Evolutionary conservation across 139 green algal species (phyloP).

Genomic region (Tetradesmus obliquus): DNA sequence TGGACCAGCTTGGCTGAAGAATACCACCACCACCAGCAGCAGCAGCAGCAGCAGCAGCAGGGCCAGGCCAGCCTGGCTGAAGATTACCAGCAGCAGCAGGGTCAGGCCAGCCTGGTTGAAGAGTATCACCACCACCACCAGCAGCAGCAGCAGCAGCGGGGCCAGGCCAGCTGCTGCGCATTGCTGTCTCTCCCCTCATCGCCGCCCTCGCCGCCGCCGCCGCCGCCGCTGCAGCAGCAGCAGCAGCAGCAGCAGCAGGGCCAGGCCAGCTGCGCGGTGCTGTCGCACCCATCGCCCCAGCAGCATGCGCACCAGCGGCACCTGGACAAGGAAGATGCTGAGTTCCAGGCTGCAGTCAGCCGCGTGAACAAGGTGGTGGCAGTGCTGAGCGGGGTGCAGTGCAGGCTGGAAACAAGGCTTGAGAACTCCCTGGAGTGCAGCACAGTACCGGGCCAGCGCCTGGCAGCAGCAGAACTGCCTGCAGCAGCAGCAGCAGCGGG

Average conservation of each 20-base stretch:
- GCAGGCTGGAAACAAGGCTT: neutral
- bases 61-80: neutral
- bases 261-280: neutral
- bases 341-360: constrained; percentile 2
- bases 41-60: neutral
- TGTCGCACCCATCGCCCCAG: neutral
- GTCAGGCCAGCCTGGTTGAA: neutral
- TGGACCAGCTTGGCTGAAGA: neutral
- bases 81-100: constrained; percentile 9
- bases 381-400: neutral
- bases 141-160: constrained; percentile 12
- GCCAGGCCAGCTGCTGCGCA: neutral
- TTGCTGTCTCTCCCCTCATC: neutral
- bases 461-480: neutral
- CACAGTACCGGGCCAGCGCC: neutral
- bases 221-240: too few species aligned
- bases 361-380: neutral
- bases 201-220: too few species aligned
- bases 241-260: constrained; percentile 23
- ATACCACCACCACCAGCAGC: too few species aligned
- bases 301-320: neutral
- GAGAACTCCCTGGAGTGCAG: neutral
- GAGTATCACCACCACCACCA: constrained; percentile 5
- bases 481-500: neutral
- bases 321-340: neutral